Evolutionary conservation across 1,139 yeast genomes (phyloP).

Genomic region (Yamadazyma sp.): DNA sequence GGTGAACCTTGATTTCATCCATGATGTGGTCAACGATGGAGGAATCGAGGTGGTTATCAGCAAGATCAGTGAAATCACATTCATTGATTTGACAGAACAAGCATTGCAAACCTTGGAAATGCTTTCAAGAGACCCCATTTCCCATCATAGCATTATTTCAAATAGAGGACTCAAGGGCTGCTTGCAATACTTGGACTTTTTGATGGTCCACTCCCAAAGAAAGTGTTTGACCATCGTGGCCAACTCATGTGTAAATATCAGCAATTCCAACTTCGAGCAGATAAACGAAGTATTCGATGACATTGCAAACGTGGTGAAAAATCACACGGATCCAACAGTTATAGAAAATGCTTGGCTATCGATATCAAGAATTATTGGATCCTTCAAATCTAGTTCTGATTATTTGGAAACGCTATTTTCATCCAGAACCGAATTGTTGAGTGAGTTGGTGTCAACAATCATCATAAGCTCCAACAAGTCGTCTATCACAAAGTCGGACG

Average conservation of each 20-base stretch:
- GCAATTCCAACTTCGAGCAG: constrained; percentile 42
- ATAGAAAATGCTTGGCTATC: constrained; percentile 70
- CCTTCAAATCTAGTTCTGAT: constrained; percentile 47
- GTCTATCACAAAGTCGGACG: constrained; percentile 12
- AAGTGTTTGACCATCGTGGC: constrained; percentile 79
- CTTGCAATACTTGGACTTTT: constrained; percentile 77
- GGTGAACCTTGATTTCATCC: constrained; percentile 66
- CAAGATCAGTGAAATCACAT: constrained; percentile 72
- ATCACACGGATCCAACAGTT: constrained; percentile 60
- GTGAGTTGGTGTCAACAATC: constrained; percentile 28
- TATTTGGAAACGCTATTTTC: constrained; percentile 48
- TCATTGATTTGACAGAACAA: constrained; percentile 91
- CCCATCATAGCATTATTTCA: constrained; percentile 47
- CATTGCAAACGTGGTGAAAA: constrained; percentile 60
- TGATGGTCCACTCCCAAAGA: constrained; percentile 86
- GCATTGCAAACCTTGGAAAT: constrained; percentile 76
- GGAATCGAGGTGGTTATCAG: constrained; percentile 67
- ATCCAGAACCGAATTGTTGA: constrained; percentile 24
- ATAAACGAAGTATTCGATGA: constrained; percentile 60
- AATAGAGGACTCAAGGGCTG: constrained; percentile 69
- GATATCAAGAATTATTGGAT: constrained; percentile 59
- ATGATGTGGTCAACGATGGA: constrained; percentile 63
- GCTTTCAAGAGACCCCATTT: constrained; percentile 57
- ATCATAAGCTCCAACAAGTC: constrained; percentile 30
- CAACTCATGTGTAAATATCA: constrained; percentile 61